Base-by-base conservation (phyloP, 768 basidiomycete species). In the Mycena venus region DNA sequence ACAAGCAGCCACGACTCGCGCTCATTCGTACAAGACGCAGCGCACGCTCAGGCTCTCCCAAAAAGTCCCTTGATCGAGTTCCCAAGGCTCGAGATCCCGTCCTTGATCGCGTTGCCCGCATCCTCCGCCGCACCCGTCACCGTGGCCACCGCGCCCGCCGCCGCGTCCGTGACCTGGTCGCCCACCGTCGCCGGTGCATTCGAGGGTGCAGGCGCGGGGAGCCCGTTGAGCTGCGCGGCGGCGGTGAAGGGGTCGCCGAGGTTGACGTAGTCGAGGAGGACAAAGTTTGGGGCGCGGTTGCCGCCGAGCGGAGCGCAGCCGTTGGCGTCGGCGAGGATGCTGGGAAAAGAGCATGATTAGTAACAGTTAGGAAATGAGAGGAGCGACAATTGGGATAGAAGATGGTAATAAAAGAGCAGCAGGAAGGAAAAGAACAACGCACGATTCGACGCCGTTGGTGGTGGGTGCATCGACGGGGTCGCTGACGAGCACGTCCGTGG, bases 181-280 rank as follows among this genome's bases (percentile, higher is more conserved):
- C 27, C 42, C 27, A 14, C 21, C 27, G 58, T 36, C 58, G 32
- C 34, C 34, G 32, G 34, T 12, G 21, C 58, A 34, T n/a, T 61
- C 23, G 62, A 21, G 10, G 64, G 64, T n/a, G 23, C 49, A 17
- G 64, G 51, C n/a, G 64, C 31, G 64, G 49, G 49, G 32, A 29
- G 19, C 61, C 86, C 86, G 68, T 90, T 88, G 68, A 90, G 77
- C 73, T 76, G 77, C 63, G 85, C 80, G 8, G 86, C 88, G 0
- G 86, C 84, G 34, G 79, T 75, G 67, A 84, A 78, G 3, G 85
- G 85, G 59, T 87, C 68, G 10, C 88, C 89, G 31, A 86, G 62
- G 76, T 88, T 82, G 38, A 89, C 85, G 70, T 82, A 90, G 78
- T 89, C 89, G 69, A 89, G 79, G 66, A 90, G 82, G 19, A 90